Percentiles rank a stretch among this genome's conserved stretches.
phyloP scores from a whole-genome alignment of 2,329 filamentous ascomycete species.

The Fusarium penzigii region DNA sequence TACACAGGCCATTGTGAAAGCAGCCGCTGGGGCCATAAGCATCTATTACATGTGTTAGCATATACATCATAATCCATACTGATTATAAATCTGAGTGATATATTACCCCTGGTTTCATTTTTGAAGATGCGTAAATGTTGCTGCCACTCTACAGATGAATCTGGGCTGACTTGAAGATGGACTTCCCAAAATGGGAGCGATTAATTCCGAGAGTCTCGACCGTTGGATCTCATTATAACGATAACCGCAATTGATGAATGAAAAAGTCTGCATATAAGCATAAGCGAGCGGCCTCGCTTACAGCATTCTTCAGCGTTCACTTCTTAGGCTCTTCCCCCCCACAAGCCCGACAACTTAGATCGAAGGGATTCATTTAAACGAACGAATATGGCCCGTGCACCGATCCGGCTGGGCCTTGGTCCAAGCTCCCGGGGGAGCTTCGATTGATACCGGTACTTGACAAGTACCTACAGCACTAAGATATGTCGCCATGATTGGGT shows the following conservation, averaged over 20 bases:
- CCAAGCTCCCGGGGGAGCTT: constrained; percentile 35
- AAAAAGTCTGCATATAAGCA: not conserved
- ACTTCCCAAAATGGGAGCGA: constrained; percentile 1
- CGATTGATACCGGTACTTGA: too few relatives aligned
- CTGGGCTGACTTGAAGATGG: too few relatives aligned
- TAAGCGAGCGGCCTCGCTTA: not conserved
- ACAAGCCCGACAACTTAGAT: constrained; percentile 5
- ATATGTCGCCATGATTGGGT: constrained; percentile 26
- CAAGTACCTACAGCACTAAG: constrained; percentile 2
- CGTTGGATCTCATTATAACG: constrained; percentile 8
- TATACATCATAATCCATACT: not conserved
- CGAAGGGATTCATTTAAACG: constrained; percentile 13
- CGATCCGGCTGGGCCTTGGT: constrained; percentile 25
- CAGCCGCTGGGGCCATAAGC: constrained; percentile 51
- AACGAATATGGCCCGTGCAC: constrained; percentile 18
- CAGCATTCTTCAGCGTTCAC: not conserved
- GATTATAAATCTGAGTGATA: not conserved
- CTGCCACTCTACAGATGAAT: not conserved
- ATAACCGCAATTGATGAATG: constrained; percentile 32
- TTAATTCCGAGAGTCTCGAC: not conserved
- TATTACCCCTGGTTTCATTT: constrained; percentile 33
- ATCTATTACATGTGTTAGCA: constrained; percentile 33
- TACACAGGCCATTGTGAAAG: constrained; percentile 55
- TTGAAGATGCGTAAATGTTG: not conserved
- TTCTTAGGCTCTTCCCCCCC: not conserved